phyloP scores from a whole-genome alignment of 164 flowering plant genomes.

The Piper betle region DNA sequence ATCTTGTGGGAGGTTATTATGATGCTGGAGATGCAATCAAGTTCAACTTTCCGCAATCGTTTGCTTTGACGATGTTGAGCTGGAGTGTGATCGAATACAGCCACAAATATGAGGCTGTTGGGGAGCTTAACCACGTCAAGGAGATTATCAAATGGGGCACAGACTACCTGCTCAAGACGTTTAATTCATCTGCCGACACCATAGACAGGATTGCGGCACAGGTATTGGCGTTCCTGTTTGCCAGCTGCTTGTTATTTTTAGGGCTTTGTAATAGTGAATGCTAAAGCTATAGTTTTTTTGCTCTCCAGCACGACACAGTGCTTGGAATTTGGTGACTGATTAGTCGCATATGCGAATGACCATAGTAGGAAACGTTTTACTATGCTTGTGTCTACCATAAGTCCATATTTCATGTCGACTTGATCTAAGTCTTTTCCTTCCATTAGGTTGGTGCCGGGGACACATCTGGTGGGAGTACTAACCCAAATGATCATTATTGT shows the following conservation, averaged over 20 bases:
- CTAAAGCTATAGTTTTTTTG: too few species aligned
- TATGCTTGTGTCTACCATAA: not conserved
- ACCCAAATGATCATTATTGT: slow-evolving; percentile 86
- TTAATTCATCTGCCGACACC: slow-evolving; percentile 65
- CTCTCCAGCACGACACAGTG: not conserved
- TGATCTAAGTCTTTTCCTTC: not conserved
- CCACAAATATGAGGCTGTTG: slow-evolving; percentile 81
- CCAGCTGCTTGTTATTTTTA: not conserved
- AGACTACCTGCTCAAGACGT: slow-evolving; percentile 86
- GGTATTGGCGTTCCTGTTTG: slow-evolving; percentile 22
- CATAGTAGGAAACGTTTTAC: not conserved
- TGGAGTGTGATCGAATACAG: slow-evolving; percentile 94
- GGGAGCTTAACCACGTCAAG: slow-evolving; percentile 77
- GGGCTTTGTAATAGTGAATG: too few species aligned
- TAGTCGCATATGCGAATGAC: not conserved
- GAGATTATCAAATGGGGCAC: slow-evolving; percentile 88
- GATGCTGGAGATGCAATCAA: slow-evolving; percentile 98
- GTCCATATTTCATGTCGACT: not conserved
- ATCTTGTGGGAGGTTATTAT: slow-evolving; percentile 82
- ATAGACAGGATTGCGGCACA: slow-evolving; percentile 50
- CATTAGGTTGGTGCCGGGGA: slow-evolving; percentile 70
- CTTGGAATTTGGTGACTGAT: not conserved
- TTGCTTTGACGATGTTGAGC: slow-evolving; percentile 87
- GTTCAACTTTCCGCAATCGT: slow-evolving; percentile 76
- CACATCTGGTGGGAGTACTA: slow-evolving; percentile 50